A percentile compares a stretch with the other conserved stretches of the same genome.
phyloP scores from a whole-genome alignment of 306 rosid genomes.

The Begonia masoniana region DNA sequence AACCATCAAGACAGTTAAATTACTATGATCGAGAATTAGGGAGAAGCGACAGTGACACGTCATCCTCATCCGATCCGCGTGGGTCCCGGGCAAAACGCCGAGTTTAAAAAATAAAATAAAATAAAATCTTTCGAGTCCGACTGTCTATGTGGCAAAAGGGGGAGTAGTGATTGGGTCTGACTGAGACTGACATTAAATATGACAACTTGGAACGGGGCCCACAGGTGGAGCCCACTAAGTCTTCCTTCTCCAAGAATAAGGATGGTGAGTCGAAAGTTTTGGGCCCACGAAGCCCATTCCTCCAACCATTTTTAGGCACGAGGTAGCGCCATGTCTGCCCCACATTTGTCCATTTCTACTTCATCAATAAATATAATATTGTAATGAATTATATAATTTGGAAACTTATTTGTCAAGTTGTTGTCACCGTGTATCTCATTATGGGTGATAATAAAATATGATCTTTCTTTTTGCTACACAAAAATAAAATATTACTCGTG shows the following conservation, averaged over 20 bases:
- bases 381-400: too few relatives aligned
- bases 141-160: too few relatives aligned
- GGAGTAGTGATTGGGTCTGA: neutral
- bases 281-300: constrained; percentile 2
- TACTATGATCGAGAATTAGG: neutral
- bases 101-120: too few relatives aligned
- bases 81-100: neutral
- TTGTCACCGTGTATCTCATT: too few relatives aligned
- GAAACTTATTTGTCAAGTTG: too few relatives aligned
- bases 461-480: too few relatives aligned
- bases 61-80: neutral
- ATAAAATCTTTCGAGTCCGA: constrained; percentile 9
- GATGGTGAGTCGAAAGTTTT: neutral
- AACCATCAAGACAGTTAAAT: too few relatives aligned
- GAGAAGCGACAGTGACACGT: neutral
- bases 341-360: neutral
- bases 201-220: neutral
- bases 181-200: neutral
- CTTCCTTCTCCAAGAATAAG: neutral
- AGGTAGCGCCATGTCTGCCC: constrained; percentile 3
- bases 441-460: too few relatives aligned
- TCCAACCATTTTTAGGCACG: neutral
- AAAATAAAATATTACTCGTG: too few relatives aligned
- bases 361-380: too few relatives aligned
- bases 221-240: neutral